Base-by-base conservation (phyloP, 73 alveolate species). In the Stentor coeruleus region DNA sequence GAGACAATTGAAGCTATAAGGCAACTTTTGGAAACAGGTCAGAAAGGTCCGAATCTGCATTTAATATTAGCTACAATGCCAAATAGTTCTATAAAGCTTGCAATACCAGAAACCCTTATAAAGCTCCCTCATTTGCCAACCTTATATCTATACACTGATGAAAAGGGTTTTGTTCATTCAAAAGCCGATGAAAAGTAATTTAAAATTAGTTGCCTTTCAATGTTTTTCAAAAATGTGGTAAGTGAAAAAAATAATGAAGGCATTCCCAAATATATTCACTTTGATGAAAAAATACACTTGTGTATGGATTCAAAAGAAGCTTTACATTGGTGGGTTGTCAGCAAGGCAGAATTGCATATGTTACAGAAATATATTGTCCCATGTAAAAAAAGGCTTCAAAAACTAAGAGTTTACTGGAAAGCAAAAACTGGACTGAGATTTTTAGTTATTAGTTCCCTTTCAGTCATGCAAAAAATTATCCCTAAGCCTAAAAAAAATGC, bases 11-110 rank as follows among this genome's bases (percentile, higher is more conserved):
- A n/a, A n/a, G n/a, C n/a, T n/a, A n/a, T n/a, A n/a, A n/a, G n/a
- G n/a, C n/a, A n/a, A n/a, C 73, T 57, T 31, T 57, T 57, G 2
- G 73, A 57, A 1, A 57, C 73, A 57, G 73, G 73, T n/a, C 73
- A 20, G 15, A 20, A n/a, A 20, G 73, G 73, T n/a, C 73, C 73
- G 0, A 57, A 57, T 57, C 15, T 57, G 15, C 28, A 57, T 57
- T 31, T 20, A 1, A 57, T 57, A 20, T 57, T 57, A 57, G 28
- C 73, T 0, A 57, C 73, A 1, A 31, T 57, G 15, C 35, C 15
- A 31, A 57, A 57, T n/a, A n/a, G 28, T n/a, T 31, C 28, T 20
- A 57, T 57, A 20, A 57, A 57, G 1, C 28, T 57, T n/a, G 35
- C 15, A 31, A 57, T 57, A 57, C 73, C 73, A 2, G 28, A 57